These are phyloP conservation scores for Tulasnella sp. DNA, from an alignment of 768 basidiomycete species.

Conservation along the genomic window DNA sequence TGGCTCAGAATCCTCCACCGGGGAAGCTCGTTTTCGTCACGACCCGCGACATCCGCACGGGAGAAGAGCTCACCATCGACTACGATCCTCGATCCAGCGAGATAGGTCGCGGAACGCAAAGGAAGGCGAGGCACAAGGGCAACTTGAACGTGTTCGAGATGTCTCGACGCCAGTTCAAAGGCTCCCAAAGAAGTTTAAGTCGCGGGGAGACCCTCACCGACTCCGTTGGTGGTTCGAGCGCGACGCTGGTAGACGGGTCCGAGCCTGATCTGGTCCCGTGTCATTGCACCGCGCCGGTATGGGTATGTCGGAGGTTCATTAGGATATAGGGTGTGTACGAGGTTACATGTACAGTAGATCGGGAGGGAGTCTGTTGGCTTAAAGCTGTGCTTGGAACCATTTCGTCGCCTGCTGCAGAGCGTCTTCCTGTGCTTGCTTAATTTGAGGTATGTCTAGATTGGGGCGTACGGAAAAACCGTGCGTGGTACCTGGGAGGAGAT, in stretches of 20 bases:
- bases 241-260: background rate
- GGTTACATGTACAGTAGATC: background rate
- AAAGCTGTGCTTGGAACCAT: slow-evolving; percentile 46
- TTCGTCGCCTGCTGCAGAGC: slow-evolving; percentile 43
- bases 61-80: slow-evolving; percentile 9
- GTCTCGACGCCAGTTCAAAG: background rate
- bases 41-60: background rate
- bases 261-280: background rate
- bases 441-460: slow-evolving; percentile 44
- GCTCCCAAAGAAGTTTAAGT: background rate
- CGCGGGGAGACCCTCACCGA: background rate
- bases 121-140: background rate
- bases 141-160: slow-evolving; percentile 9
- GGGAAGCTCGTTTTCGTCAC: slow-evolving; percentile 5
- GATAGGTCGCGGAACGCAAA: background rate
- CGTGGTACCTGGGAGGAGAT: slow-evolving; percentile 41
- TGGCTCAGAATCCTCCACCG: background rate
- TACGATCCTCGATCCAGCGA: background rate
- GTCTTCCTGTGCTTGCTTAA: slow-evolving; percentile 48
- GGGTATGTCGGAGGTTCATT: slow-evolving; percentile 9
- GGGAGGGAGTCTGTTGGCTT: background rate
- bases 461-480: slow-evolving; percentile 53
- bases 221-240: background rate
- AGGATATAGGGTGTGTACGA: background rate
- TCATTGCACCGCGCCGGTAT: background rate